Evolutionary conservation across 257 asterid genomes (phyloP), one percentile per base, ranked within the genome.

Genomic region (Dorcoceras hygrometricum): DNA sequence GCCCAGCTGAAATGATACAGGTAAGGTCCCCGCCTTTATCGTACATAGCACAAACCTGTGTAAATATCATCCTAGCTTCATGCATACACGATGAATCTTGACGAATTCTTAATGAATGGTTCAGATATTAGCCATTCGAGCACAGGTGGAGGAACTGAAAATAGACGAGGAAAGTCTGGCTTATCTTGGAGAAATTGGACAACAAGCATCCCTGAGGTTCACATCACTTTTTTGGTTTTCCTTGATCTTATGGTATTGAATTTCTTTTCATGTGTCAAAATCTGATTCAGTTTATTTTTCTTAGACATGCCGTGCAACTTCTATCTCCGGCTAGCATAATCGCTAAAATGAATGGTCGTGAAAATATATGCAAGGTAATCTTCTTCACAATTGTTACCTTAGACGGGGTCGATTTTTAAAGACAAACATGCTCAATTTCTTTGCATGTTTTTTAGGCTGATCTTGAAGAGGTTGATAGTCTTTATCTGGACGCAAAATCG

Each of bases 1-100:
- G 99, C 54, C 96, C 99, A 4, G 92, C 97, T 29, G 97, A 94
- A 79, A 94, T 87, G 97, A 90, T 94, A 75, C 96, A 94, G 99
- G 97, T 90, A 43, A 14, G 7, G 3, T 43, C 64, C 10, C 28
- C 29, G 23, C 64, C 34, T 27, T 55, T 23, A 62, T 36, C 60
- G 65, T 46, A 19, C 25, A 14, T 1, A 32, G 54, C 58, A 14
- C 54, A 36, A 43, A 10, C 51, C 19, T 7, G 0, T 43, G 51
- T 14, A 14, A 43, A 43, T 34, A 5, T 9, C 43, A 1, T 31
- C 36, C 1, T 9, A 31, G 36, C 43, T 1, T 34, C 14, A 0
- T 34, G 4, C 4, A 9, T 9, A 34, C 43, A 9, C 43, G 4
- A 34, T 34, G 14, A 34, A 34, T 34, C 51, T 43, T 14, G 19